Evolutionary conservation across 805 yeast species (phyloP).

Genomic region (Teunomyces stri): DNA sequence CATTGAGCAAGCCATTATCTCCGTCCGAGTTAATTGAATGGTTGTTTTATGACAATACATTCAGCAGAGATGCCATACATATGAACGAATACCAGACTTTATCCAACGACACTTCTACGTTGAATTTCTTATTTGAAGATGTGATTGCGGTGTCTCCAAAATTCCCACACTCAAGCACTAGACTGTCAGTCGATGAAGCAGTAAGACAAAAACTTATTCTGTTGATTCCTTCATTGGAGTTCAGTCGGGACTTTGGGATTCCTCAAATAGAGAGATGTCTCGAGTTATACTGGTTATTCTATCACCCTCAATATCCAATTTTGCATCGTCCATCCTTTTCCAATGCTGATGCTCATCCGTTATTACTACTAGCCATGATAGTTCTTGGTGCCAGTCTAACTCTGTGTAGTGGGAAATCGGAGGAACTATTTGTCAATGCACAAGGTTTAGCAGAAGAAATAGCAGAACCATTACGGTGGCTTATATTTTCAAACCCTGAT

Average conservation of each 20-base stretch:
- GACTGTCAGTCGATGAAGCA: constrained; percentile 6
- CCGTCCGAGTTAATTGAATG: constrained; percentile 32
- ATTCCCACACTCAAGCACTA: constrained; percentile 8
- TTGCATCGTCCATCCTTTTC: constrained; percentile 12
- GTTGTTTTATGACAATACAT: constrained; percentile 24
- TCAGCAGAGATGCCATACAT: not conserved
- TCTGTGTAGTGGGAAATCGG: constrained; percentile 4
- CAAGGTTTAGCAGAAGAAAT: constrained; percentile 9
- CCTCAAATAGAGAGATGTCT: constrained; percentile 10
- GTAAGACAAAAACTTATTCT: constrained; percentile 5
- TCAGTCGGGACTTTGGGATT: constrained; percentile 7
- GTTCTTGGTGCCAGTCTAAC: constrained; percentile 10
- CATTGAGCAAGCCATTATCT: constrained; percentile 14
- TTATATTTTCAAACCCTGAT: constrained; percentile 9
- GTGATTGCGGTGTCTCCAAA: constrained; percentile 10
- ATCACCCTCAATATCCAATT: constrained; percentile 12
- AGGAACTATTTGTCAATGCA: constrained; percentile 5
- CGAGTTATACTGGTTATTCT: constrained; percentile 9
- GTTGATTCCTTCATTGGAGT: constrained; percentile 6
- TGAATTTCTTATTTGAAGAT: constrained; percentile 9
- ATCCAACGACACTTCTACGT: constrained; percentile 7
- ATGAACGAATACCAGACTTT: constrained; percentile 5
- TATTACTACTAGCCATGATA: constrained; percentile 11
- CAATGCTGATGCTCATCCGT: constrained; percentile 8
- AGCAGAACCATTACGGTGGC: constrained; percentile 13